Conservation (phyloP, 177 flowering plant species). For the Vitis hybrid region DNA sequence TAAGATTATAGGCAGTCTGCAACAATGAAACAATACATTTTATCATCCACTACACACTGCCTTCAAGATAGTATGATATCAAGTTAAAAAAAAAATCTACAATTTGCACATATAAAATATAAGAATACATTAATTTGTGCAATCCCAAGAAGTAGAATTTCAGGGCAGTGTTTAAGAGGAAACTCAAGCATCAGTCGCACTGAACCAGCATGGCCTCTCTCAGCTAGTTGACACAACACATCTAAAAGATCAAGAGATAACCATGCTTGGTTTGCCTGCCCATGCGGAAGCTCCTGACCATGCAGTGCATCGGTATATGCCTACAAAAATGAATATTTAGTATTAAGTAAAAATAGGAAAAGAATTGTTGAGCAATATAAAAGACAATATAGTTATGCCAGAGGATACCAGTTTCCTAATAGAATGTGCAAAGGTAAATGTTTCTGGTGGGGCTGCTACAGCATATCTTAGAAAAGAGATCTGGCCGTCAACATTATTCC, state of each 20-base stretch:
- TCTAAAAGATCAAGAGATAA: conserved; percentile 79
- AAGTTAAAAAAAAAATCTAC: background rate
- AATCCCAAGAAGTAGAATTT: conserved; percentile 79
- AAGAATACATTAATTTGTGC: conserved; percentile 65
- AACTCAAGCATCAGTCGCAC: conserved; percentile 64
- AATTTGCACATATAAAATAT: background rate
- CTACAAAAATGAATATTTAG: conserved; percentile 39
- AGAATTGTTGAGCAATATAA: background rate
- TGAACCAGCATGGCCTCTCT: conserved; percentile 73
- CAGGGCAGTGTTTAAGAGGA: conserved; percentile 84
- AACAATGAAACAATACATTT: conserved; percentile 6
- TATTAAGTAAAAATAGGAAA: background rate
- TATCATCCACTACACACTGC: background rate
- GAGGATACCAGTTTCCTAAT: conserved; percentile 64
- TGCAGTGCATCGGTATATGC: conserved; percentile 51
- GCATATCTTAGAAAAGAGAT: conserved; percentile 88
- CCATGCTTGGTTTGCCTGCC: conserved; percentile 75
- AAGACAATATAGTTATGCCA: too few relatives aligned
- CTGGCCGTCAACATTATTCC: conserved; percentile 92
- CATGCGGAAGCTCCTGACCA: conserved; percentile 55
- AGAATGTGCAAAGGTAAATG: conserved; percentile 79
- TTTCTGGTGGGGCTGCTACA: conserved; percentile 73
- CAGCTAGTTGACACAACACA: conserved; percentile 86
- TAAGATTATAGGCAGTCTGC: conserved; percentile 85
- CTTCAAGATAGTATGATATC: background rate